A percentile compares a stretch with the other conserved stretches of the same genome.
Evolutionary conservation across 331 rosid species (phyloP).

Genomic region (Prunus yedoensis): DNA sequence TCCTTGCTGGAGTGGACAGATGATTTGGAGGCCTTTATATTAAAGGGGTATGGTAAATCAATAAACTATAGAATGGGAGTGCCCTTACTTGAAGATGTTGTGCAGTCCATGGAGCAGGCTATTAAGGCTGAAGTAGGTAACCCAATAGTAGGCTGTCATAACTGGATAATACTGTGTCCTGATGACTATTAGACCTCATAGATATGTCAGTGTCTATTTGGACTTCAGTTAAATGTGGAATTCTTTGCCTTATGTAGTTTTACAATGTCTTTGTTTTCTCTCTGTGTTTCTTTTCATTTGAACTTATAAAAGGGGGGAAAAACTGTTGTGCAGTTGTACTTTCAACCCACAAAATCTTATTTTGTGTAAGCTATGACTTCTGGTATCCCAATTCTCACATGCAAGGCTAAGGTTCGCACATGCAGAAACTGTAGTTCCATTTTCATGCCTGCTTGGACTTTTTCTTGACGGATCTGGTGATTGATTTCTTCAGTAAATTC

Average conservation of each 20-base stretch:
- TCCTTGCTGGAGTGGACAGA: constrained; percentile 31
- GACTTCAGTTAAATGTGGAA: background rate
- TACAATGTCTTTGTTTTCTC: no score
- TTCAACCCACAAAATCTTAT: background rate
- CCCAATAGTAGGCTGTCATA: background rate
- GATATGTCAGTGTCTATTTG: background rate
- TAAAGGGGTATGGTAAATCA: constrained; percentile 94
- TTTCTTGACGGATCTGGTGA: constrained; percentile 79
- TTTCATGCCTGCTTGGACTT: constrained; percentile 89
- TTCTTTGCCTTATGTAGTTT: background rate
- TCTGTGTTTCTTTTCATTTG: no score
- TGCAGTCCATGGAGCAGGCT: constrained; percentile 79
- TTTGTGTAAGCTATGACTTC: background rate
- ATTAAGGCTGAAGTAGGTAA: constrained; percentile 68
- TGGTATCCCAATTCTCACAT: constrained; percentile 17
- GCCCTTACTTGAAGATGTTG: constrained; percentile 80
- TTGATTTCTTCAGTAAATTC: constrained; percentile 8
- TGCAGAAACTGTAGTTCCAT: constrained; percentile 96
- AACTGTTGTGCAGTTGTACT: background rate
- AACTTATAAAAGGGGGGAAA: background rate
- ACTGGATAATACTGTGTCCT: background rate
- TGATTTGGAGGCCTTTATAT: constrained; percentile 63
- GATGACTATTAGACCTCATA: background rate
- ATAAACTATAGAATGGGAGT: constrained; percentile 85
- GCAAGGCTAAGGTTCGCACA: constrained; percentile 97